Base-by-base conservation (phyloP, 176 grass and related monocot genomes). In the Eleusine coracana region DNA sequence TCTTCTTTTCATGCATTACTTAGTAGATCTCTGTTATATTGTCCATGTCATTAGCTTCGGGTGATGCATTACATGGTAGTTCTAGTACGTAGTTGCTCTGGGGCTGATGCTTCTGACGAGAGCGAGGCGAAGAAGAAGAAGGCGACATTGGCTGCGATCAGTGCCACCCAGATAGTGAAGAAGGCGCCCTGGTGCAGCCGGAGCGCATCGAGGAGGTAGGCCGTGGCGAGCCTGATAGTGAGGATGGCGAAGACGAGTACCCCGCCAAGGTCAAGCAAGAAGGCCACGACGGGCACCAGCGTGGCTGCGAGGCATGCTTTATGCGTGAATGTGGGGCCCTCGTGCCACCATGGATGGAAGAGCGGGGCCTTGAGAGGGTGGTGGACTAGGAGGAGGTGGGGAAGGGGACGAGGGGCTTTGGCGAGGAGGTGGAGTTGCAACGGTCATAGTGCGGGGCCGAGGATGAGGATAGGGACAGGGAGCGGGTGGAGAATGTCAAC, bases 51-150 rank as follows among this genome's bases (percentile, higher is more conserved):
- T 25, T 25, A 25, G 25, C 25, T 25, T 25, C 25, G 25, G 25
- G 25, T 25, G 25, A 25, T 25, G 25, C 25, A 25, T 25, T 25
- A 25, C 25, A 25, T 25, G 25, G 25, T 25, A 25, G 25, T 25
- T 25, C 25, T 25, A 25, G 25, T 25, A 25, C 25, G 25, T 25
- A 25, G 1, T 34, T 34, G 31, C 31, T 34, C 31, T 34, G 31
- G 31, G 60, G 89, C 72, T 9, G 84, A 62, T 12, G 89, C 86
- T 0, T 82, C 79, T 31, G 91, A 90, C 29, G 91, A 90, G 38
- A 93, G 75, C 2, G 89, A 77, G 7, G 96, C 93, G 1, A 93
- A 96, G 93, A 99, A 99, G 86, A 96, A 95, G 85, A 99, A 99
- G 10, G 96, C 96, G 18, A 94, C 60, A 65, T 92, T 83, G 27